Percentiles rank a stretch among this genome's conserved stretches.
Evolutionary conservation across 139 green algal genomes (phyloP).

Genomic region (Chlamydomonas eustigma): DNA sequence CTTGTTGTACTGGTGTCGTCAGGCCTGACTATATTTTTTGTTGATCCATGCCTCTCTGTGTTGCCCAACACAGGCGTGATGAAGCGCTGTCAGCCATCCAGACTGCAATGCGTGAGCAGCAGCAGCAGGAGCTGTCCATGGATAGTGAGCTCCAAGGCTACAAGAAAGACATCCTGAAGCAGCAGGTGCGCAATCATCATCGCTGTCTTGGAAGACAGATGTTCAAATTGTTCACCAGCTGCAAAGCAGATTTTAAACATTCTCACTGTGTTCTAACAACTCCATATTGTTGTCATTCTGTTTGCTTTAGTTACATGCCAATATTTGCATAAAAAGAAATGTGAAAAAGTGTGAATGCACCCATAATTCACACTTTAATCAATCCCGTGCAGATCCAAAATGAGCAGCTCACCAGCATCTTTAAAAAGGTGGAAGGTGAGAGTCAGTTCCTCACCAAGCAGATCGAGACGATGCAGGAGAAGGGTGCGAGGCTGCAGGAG

Average conservation of each 20-base stretch:
- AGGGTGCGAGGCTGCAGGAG: conserved; percentile 51
- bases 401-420: conserved; percentile 65
- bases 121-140: conserved; percentile 68
- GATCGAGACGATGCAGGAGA: conserved; percentile 48
- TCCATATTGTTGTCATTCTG: too few relatives aligned
- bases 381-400: conserved; percentile 34
- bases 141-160: conserved; percentile 65
- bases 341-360: not conserved
- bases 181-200: conserved; percentile 40
- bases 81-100: conserved; percentile 70
- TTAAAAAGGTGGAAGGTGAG: conserved; percentile 71
- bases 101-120: conserved; percentile 63
- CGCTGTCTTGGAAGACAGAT: too few relatives aligned
- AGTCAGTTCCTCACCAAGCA: conserved; percentile 53
- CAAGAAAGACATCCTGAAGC: conserved; percentile 59
- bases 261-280: too few relatives aligned
- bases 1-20: too few relatives aligned
- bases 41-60: too few relatives aligned
- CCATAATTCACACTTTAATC: too few relatives aligned
- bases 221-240: too few relatives aligned
- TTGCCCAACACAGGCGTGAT: conserved; percentile 42
- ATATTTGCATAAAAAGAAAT: too few relatives aligned
- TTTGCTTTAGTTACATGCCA: too few relatives aligned
- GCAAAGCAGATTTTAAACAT: too few relatives aligned
- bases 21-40: too few relatives aligned